Evolutionary conservation across 2,329 filamentous ascomycete genomes (phyloP), one percentile per base, ranked within the genome.

Genomic region (Cephalotrichum gorgonifer): DNA sequence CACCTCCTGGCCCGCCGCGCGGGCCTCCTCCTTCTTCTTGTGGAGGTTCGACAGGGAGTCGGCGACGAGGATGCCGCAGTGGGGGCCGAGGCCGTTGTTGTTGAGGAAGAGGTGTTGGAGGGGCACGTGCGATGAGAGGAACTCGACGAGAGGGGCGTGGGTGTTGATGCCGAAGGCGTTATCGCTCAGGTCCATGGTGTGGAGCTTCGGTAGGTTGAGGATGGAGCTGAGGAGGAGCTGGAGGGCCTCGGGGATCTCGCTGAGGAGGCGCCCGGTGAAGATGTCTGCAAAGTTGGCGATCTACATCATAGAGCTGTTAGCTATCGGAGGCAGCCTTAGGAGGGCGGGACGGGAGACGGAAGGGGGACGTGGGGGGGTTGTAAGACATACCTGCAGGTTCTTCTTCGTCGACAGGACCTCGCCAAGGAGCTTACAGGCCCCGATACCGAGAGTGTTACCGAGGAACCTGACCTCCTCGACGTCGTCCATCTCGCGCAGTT

Each of bases 151-250:
- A 9, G 91, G 93, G 31, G 88, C 89, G 65, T 94, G 86, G 15
- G 88, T 95, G 69, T 95, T 96, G 53, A 96, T 81, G 50, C 93
- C 93, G 61, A 98, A 98, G 43, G 93, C 93, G 68, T 98, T 98
- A 69, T 98, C 93, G 69, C 91, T 95, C 38, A 98, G 78, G 68
- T 97, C 94, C 68, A 98, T 79, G 27, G 90, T 96, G 65, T 86
- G 85, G 42, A 98, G 83, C 50, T 87, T 83, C 2, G 86, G 85
- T 48, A 95, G 84, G 61, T 89, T 85, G 50, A 96, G 81, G 39
- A 97, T 82, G 4, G 91, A 85, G 38, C 83, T 89, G 48, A 98
- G 82, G 44, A 98, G 82, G 51, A 80, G 83, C 43, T 86, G 86
- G 49, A 98, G 80, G 7, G 93, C 91, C 55, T 85, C 84, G 44